Evolutionary conservation across 1,284 basidiomycete species (phyloP), one percentile per base, ranked within the genome.

Genomic region (Cystobasidiaceae sp.): DNA sequence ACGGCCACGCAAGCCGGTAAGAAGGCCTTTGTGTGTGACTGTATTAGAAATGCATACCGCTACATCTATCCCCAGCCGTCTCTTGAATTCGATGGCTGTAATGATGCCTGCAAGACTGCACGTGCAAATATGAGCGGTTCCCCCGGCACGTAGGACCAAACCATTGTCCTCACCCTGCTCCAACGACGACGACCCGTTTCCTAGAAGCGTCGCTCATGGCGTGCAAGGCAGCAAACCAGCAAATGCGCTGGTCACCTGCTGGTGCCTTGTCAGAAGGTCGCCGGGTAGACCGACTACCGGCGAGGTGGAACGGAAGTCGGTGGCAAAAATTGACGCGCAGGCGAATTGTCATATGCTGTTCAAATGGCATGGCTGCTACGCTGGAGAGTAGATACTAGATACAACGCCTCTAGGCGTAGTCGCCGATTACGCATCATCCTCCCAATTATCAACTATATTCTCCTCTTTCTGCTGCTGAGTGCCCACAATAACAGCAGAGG

Each of bases 71-170:
- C 46, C 56, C 28, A 61, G 54, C 44, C 59, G 54, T 8, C 46
- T 48, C 55, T 67, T 62, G 49, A 69, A 55, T 44, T 69, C 68
- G 25, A 69, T 61, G 21, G 54, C 68, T 1, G 55, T 45, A 23
- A 50, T 57, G 23, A 69, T 58, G 21, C 68, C 68, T 13, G 67
- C 51, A 5, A 63, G 46, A 9, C 67, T 65, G 54, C n/a, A 34
- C 11, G 37, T 23, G n/a, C 2, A 6, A 13, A 17, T n/a, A 2
- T 25, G 7, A n/a, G 46, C 13, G 2, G 43, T 19, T 27, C 13
- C 8, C 23, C 50, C 33, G 15, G 33, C 27, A 17, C 45, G 30
- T 27, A 25, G 30, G 49, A 21, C 17, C 27, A 15, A 23, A 32
- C 17, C 9, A 30, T n/a, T 49, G 5, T 5, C 28, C 60, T 33